Conservation (phyloP, 371 early-diverging fungal genomes). For the Mucor piriformis region DNA sequence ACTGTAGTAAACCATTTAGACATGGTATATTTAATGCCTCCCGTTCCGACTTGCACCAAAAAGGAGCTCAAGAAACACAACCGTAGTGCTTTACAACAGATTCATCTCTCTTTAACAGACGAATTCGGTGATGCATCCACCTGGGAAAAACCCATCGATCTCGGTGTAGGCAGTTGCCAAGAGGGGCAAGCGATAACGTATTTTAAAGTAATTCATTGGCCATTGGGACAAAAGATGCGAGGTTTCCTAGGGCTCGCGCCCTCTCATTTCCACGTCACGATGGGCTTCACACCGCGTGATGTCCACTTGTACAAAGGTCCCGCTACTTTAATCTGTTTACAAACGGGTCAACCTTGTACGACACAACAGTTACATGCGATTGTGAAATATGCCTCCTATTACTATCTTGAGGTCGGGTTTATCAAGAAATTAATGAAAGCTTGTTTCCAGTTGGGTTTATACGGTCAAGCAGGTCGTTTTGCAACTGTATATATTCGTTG, state of each 20-base stretch:
- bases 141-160: conserved; percentile 28
- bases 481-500: neutral
- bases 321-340: conserved; percentile 18
- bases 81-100: neutral
- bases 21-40: neutral
- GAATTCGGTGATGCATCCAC: neutral
- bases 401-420: conserved; percentile 7
- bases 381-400: conserved; percentile 7
- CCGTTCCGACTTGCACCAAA: neutral
- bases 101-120: neutral
- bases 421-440: neutral
- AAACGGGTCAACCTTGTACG: neutral
- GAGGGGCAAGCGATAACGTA: conserved; percentile 6
- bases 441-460: too few species aligned
- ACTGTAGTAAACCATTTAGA: conserved; percentile 26
- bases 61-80: neutral
- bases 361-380: neutral
- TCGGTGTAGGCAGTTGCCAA: conserved; percentile 16
- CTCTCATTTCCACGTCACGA: conserved; percentile 27
- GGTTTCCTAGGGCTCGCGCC: conserved; percentile 1
- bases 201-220: conserved; percentile 29
- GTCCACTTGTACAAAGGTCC: conserved; percentile 32
- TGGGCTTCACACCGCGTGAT: conserved; percentile 27
- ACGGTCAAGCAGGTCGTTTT: neutral
- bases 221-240: conserved; percentile 24